Evolutionary conservation across 345 rosid species (phyloP).

Genomic region (Heritiera fomes): DNA sequence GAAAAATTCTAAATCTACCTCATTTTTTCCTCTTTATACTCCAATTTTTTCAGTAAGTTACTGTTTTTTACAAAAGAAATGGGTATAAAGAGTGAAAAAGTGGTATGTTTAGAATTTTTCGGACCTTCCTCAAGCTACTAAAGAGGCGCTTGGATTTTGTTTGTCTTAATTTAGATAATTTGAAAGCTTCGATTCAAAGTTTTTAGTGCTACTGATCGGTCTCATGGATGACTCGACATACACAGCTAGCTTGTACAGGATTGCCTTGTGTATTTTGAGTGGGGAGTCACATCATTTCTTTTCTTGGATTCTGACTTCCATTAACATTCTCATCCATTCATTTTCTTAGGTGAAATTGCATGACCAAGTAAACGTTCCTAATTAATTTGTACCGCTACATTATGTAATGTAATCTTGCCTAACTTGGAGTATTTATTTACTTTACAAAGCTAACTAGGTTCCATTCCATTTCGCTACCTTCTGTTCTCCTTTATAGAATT

Average conservation of each 20-base stretch:
- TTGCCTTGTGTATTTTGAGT: slow-evolving; percentile 10
- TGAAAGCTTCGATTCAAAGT: background rate
- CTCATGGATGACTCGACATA: background rate
- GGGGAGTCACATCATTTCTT: slow-evolving; percentile 23
- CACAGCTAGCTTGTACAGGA: background rate
- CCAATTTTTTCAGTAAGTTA: too few species aligned
- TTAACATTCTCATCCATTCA: background rate
- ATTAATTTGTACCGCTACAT: background rate
- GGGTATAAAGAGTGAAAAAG: too few species aligned
- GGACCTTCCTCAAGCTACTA: background rate
- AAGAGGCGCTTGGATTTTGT: too few species aligned
- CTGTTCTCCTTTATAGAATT: background rate
- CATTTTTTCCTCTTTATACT: too few species aligned
- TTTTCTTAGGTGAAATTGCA: slow-evolving; percentile 20
- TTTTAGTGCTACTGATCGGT: slow-evolving; percentile 3
- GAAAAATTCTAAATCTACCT: too few species aligned
- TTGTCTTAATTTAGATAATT: background rate
- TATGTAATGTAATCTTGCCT: slow-evolving; percentile 11
- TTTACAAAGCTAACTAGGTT: background rate
- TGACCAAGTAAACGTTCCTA: background rate
- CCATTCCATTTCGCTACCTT: background rate
- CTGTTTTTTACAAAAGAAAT: too few species aligned
- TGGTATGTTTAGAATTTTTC: too few species aligned
- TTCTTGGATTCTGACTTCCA: slow-evolving; percentile 26
- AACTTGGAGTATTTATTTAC: slow-evolving; percentile 1